phyloP scores from a whole-genome alignment of 768 basidiomycete species.

The Podaxis sp. region DNA sequence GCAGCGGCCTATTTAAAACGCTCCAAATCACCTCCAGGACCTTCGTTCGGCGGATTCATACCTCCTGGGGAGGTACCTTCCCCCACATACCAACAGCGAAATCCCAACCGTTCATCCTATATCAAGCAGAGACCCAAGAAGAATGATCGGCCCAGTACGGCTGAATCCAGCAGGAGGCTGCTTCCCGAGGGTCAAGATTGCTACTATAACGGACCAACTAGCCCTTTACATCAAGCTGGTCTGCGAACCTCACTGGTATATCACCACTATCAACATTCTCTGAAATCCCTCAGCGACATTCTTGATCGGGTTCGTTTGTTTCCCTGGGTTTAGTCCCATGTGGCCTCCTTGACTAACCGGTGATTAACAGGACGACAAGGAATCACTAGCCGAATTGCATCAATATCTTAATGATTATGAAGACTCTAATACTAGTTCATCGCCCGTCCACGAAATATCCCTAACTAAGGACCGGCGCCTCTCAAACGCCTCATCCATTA shows the following conservation, averaged over 20 bases:
- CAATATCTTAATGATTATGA: constrained; percentile 53
- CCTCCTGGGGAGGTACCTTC: constrained; percentile 20
- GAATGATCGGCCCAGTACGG: constrained; percentile 51
- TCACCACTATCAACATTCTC: constrained; percentile 75
- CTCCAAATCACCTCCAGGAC: constrained; percentile 15
- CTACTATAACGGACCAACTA: constrained; percentile 15
- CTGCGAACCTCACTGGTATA: constrained; percentile 52
- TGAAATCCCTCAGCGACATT: constrained; percentile 80
- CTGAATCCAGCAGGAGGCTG: constrained; percentile 59
- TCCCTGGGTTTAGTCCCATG: background rate
- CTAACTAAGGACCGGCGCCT: constrained; percentile 27
- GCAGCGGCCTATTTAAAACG: constrained; percentile 15
- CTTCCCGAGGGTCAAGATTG: constrained; percentile 34
- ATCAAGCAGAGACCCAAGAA: constrained; percentile 42
- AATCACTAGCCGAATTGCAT: constrained; percentile 73
- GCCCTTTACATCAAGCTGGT: constrained; percentile 16
- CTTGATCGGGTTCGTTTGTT: constrained; percentile 65
- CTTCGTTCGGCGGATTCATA: constrained; percentile 21
- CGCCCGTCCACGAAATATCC: constrained; percentile 9
- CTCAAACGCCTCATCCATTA: constrained; percentile 40
- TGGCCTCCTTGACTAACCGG: constrained; percentile 13
- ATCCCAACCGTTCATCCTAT: constrained; percentile 54
- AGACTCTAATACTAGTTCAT: constrained; percentile 12
- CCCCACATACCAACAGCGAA: constrained; percentile 31
- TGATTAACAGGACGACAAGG: constrained; percentile 65